A percentile compares a stretch with the other conserved stretches of the same genome.
Evolutionary conservation across 306 rosid genomes (phyloP).

Genomic region (Betula pendula): DNA sequence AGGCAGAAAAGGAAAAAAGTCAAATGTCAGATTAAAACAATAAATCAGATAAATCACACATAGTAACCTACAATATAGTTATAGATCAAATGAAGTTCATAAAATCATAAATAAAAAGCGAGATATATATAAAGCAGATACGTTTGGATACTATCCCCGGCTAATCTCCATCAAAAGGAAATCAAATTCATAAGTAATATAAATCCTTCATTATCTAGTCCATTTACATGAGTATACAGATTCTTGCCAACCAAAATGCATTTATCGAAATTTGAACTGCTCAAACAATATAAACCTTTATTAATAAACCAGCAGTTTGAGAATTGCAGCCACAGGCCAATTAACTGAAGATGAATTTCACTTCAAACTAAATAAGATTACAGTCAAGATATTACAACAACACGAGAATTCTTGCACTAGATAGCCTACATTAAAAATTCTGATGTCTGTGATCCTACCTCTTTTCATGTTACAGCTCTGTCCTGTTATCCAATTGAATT

Average conservation of each 20-base stretch:
- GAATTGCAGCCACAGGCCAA: slow-evolving; percentile 32
- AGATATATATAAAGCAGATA: background rate
- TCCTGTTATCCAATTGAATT: slow-evolving; percentile 47
- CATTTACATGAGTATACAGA: background rate
- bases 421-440: slow-evolving; percentile 43
- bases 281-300: slow-evolving; percentile 22
- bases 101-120: background rate
- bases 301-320: slow-evolving; percentile 14
- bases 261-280: slow-evolving; percentile 6
- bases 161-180: background rate
- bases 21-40: background rate
- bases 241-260: background rate
- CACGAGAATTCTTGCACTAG: slow-evolving; percentile 30
- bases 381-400: slow-evolving; percentile 50
- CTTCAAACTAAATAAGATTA: slow-evolving; percentile 41
- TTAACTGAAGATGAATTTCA: slow-evolving; percentile 35
- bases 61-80: background rate
- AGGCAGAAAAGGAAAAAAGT: background rate
- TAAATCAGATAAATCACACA: background rate
- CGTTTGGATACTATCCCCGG: background rate
- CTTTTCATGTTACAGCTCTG: slow-evolving; percentile 59
- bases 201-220: background rate
- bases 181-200: background rate
- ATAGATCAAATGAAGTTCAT: background rate
- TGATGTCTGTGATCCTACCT: slow-evolving; percentile 52